Conservation (phyloP, 2,329 filamentous ascomycete species). For the Dactylella cylindrospora region DNA sequence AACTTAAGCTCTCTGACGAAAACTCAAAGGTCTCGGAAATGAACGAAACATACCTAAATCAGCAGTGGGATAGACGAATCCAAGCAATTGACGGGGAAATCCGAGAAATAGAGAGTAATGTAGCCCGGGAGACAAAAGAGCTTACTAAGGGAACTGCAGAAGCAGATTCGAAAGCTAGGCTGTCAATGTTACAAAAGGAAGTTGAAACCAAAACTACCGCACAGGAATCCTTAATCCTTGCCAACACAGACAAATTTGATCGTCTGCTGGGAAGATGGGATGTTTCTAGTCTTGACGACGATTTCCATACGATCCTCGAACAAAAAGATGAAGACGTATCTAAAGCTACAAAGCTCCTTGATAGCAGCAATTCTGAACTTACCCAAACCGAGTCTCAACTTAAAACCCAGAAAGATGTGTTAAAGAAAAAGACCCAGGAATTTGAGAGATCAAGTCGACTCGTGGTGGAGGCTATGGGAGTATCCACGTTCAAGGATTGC, state of each 20-base stretch:
- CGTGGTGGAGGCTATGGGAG: conserved; percentile 29
- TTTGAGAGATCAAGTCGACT: conserved; percentile 53
- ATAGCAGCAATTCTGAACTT: conserved; percentile 36
- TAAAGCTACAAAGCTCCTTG: conserved; percentile 39
- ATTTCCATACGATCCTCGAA: conserved; percentile 61
- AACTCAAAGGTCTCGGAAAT: conserved; percentile 64
- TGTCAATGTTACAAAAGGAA: conserved; percentile 82
- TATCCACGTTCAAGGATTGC: conserved; percentile 20
- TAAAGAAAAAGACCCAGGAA: conserved; percentile 61
- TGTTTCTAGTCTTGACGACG: conserved; percentile 66
- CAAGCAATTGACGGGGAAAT: conserved; percentile 66
- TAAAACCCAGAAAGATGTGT: conserved; percentile 51
- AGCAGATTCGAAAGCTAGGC: conserved; percentile 77
- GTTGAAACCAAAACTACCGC: conserved; percentile 64
- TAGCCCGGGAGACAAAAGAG: conserved; percentile 72
- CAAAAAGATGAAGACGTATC: conserved; percentile 47
- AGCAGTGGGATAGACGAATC: conserved; percentile 71
- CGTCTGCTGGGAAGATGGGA: conserved; percentile 68
- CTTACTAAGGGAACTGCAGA: conserved; percentile 78
- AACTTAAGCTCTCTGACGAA: conserved; percentile 68
- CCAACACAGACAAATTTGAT: conserved; percentile 67
- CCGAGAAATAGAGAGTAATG: conserved; percentile 69
- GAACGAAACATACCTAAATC: conserved; percentile 64
- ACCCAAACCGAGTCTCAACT: conserved; percentile 36
- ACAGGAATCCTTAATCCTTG: conserved; percentile 25